Base-by-base conservation (phyloP, 768 basidiomycete species). In the Rhizopogon vinicolor region DNA sequence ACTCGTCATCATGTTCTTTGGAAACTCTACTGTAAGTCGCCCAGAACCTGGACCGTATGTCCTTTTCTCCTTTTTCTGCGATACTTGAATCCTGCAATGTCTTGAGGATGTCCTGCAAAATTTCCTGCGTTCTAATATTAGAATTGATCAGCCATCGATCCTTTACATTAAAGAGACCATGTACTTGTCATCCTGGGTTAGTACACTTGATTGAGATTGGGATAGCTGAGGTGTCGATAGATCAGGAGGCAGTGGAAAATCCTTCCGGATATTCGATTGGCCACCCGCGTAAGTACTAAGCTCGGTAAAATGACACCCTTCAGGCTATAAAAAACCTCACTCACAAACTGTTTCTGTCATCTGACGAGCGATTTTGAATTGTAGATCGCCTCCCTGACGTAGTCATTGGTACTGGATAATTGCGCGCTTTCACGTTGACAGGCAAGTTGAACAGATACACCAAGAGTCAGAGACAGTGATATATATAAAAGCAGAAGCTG, bases 1-100 rank as follows among this genome's bases (percentile, higher is more conserved):
- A 57, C n/a, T 63, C 58, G 25, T 39, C 48, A 53, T 65, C 59
- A 19, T 61, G 59, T 37, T 57, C 55, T 19, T 54, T 22, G 22
- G 22, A 22, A 22, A 22, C 22, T 22, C 2, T 22, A 22, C 22
- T 22, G 22, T 22, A 22, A 22, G 22, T 22, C 22, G 22, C 22
- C 22, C 22, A 22, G 22, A 22, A 22, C 2, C 22, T 22, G 22
- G 22, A 22, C 22, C 22, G 22, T 22, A 22, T 22, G 22, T 22
- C 22, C 22, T 45, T 45, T 5, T 52, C 39, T 52, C 37, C 40
- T 14, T 52, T 31, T 22, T 29, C 14, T 4, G 41, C 37, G 28
- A 52, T 52, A 13, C 3, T 52, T 13, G 51, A 41, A 25, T 43
- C 28, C 9, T 52, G 35, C 13, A 52, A 39, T 7, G 51, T 43